A percentile compares a stretch with the other conserved stretches of the same genome.
Evolutionary conservation across 257 asterid genomes (phyloP).

Genomic region (Nicotiana tomentosiformis): DNA sequence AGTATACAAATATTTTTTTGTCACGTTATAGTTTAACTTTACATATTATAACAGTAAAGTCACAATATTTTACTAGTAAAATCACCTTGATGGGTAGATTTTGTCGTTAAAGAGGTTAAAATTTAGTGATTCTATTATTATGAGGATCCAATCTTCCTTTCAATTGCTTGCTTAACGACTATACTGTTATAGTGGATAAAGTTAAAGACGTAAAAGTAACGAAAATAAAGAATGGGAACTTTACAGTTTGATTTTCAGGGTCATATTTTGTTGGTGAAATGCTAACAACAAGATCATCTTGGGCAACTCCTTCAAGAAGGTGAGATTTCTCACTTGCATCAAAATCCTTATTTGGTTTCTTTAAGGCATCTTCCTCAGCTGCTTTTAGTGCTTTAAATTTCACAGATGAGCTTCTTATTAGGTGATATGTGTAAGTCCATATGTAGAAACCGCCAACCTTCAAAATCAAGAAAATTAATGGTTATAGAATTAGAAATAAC

Average conservation of each 20-base stretch:
- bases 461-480: slow-evolving; percentile 1
- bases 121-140: no score
- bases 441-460: slow-evolving; percentile 79
- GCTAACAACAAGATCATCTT: slow-evolving; percentile 6
- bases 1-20: no score
- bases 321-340: slow-evolving; percentile 31
- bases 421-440: slow-evolving; percentile 68
- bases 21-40: no score
- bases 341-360: slow-evolving; percentile 38
- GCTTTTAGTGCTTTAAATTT: slow-evolving; percentile 28
- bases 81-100: no score
- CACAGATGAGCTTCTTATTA: slow-evolving; percentile 43
- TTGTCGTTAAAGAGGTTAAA: no score
- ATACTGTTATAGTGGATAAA: no score
- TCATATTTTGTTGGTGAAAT: not conserved
- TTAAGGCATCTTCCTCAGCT: slow-evolving; percentile 21
- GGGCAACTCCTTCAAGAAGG: slow-evolving; percentile 28
- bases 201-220: not conserved
- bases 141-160: no score
- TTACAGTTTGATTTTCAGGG: slow-evolving; percentile 18
- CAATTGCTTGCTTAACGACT: not conserved
- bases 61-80: not conserved
- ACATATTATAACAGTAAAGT: no score
- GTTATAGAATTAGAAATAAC: no score
- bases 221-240: not conserved